These are phyloP conservation scores for Backusella mclennaniae DNA, from an alignment of 192 early-diverging fungal genomes.

Conservation along the genomic window DNA sequence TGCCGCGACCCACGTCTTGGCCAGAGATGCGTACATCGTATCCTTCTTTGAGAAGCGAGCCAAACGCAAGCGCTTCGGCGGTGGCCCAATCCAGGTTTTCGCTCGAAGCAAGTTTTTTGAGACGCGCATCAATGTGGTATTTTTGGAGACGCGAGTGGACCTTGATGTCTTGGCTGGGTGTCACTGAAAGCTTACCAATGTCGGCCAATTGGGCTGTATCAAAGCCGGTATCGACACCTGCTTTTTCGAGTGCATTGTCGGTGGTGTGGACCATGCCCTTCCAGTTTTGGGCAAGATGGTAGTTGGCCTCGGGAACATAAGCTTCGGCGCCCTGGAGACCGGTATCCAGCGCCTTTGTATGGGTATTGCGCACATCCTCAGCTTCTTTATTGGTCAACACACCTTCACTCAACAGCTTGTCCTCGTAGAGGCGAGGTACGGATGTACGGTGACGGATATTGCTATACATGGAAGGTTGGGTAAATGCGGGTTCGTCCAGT, in stretches of 20 bases:
- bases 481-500: slow-evolving; percentile 96
- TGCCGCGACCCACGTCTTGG: slow-evolving; percentile 97
- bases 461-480: slow-evolving; percentile 96
- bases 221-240: slow-evolving; percentile 58
- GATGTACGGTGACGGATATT: slow-evolving; percentile 83
- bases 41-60: slow-evolving; percentile 80
- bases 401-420: slow-evolving; percentile 60
- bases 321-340: slow-evolving; percentile 57
- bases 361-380: slow-evolving; percentile 54
- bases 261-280: slow-evolving; percentile 62
- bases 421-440: slow-evolving; percentile 86
- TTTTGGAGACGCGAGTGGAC: slow-evolving; percentile 86
- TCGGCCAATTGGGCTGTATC: slow-evolving; percentile 55
- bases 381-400: slow-evolving; percentile 40
- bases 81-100: slow-evolving; percentile 92
- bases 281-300: slow-evolving; percentile 80
- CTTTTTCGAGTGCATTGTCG: not conserved
- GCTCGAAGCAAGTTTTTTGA: slow-evolving; percentile 69
- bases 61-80: slow-evolving; percentile 89
- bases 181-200: slow-evolving; percentile 81
- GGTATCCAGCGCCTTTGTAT: slow-evolving; percentile 59
- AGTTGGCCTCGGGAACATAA: slow-evolving; percentile 56
- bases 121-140: slow-evolving; percentile 85
- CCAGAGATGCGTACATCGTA: slow-evolving; percentile 92
- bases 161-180: slow-evolving; percentile 59